Conservation (phyloP, 2,329 filamentous ascomycete genomes). For the Fusarium avenaceum region DNA sequence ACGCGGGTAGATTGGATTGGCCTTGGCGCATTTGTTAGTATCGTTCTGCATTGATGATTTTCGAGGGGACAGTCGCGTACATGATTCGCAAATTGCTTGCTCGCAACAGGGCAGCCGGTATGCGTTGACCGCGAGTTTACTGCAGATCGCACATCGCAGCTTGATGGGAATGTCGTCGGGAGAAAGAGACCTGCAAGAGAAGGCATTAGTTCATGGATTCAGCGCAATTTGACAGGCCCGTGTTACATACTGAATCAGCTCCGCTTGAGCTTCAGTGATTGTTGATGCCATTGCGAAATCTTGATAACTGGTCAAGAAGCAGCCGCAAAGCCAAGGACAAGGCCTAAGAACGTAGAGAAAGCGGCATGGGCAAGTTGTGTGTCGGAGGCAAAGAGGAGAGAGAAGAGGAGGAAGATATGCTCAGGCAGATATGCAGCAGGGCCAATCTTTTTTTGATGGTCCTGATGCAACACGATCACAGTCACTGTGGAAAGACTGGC, state of each 20-base stretch:
- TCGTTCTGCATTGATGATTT: neutral
- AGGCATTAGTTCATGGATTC: slow-evolving; percentile 22
- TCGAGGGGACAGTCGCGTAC: slow-evolving; percentile 60
- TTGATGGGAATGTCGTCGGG: slow-evolving; percentile 95
- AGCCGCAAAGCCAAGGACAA: slow-evolving; percentile 39
- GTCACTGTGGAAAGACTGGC: slow-evolving; percentile 28
- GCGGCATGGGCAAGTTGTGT: slow-evolving; percentile 45
- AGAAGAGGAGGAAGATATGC: slow-evolving; percentile 21
- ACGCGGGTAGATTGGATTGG: slow-evolving; percentile 79
- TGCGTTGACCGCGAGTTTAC: slow-evolving; percentile 89
- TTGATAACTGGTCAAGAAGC: slow-evolving; percentile 26
- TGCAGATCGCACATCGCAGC: slow-evolving; percentile 93
- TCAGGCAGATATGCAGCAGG: slow-evolving; percentile 31
- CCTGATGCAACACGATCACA: slow-evolving; percentile 27
- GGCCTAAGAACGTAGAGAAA: slow-evolving; percentile 41
- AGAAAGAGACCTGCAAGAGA: slow-evolving; percentile 74
- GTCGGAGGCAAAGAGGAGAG: slow-evolving; percentile 10
- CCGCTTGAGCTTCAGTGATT: slow-evolving; percentile 66
- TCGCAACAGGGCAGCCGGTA: slow-evolving; percentile 95
- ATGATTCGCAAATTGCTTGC: slow-evolving; percentile 91
- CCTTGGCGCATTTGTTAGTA: slow-evolving; percentile 62
- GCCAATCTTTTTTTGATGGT: slow-evolving; percentile 28
- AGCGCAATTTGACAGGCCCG: slow-evolving; percentile 7
- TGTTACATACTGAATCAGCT: slow-evolving; percentile 67
- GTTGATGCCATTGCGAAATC: slow-evolving; percentile 54